Evolutionary conservation across 306 rosid genomes (phyloP).

Genomic region (Prunus davidiana): DNA sequence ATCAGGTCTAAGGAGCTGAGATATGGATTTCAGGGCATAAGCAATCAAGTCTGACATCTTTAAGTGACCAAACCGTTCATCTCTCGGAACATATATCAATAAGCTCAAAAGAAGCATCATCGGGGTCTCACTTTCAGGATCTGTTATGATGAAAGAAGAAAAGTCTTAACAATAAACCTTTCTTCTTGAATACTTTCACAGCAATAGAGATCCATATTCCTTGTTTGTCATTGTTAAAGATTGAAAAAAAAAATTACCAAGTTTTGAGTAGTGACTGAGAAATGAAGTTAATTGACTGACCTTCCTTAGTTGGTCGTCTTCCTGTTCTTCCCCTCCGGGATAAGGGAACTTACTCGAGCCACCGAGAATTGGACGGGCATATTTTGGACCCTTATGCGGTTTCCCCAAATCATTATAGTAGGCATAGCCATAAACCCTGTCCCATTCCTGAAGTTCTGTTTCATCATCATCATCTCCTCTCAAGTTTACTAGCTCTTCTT

Average conservation of each 20-base stretch:
- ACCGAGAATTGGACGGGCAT: constrained; percentile 72
- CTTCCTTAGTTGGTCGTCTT: constrained; percentile 47
- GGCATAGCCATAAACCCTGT: constrained; percentile 79
- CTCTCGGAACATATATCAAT: constrained; percentile 78
- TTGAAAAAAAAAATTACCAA: not conserved
- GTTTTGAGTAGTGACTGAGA: not conserved
- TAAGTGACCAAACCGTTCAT: constrained; percentile 76
- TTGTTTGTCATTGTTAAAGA: not conserved
- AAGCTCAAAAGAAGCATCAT: constrained; percentile 45
- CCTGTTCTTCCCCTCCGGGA: constrained; percentile 87
- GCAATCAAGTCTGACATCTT: constrained; percentile 78
- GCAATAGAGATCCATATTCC: not conserved
- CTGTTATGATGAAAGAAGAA: constrained; percentile 32
- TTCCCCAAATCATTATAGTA: constrained; percentile 62
- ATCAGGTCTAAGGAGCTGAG: constrained; percentile 60
- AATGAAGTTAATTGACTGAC: constrained; percentile 28
- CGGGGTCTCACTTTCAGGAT: constrained; percentile 55
- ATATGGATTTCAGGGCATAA: constrained; percentile 57
- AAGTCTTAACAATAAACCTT: not conserved
- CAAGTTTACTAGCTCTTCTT: constrained; percentile 59
- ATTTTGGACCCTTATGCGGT: constrained; percentile 45
- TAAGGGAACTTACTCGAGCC: constrained; percentile 74
- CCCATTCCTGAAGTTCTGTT: constrained; percentile 60
- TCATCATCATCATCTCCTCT: constrained; percentile 48
- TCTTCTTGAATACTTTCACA: not conserved